Evolutionary conservation across 2,329 filamentous ascomycete species (phyloP).

Genomic region (Apiospora koreana): DNA sequence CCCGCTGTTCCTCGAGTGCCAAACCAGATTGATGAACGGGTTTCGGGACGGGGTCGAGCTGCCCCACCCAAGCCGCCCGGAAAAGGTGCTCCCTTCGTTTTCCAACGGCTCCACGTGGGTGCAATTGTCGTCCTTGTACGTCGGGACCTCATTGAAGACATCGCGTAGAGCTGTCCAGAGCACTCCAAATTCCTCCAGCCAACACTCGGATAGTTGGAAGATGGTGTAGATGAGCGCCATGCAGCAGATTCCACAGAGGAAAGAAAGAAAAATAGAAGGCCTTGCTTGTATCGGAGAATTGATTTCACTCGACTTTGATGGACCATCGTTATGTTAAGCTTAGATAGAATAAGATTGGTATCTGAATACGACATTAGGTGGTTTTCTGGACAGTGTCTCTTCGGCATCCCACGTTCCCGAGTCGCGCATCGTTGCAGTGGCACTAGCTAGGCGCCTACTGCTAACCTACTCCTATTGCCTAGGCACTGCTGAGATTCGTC

Average conservation of each 20-base stretch:
- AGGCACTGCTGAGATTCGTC: neutral
- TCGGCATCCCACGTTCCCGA: neutral
- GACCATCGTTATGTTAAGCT: neutral
- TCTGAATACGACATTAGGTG: neutral
- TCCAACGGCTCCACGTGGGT: constrained; percentile 17
- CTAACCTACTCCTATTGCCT: no score
- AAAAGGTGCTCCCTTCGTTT: constrained; percentile 11
- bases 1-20: constrained; percentile 52
- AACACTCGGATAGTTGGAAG: no score
- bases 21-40: constrained; percentile 48
- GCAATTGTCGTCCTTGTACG: constrained; percentile 48
- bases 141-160: constrained; percentile 24
- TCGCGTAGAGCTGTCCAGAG: neutral
- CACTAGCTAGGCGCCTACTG: neutral
- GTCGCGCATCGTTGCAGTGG: neutral
- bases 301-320: neutral
- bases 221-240: neutral
- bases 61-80: constrained; percentile 36
- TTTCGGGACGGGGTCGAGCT: constrained; percentile 48
- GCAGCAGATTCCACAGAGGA: neutral
- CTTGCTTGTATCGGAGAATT: neutral
- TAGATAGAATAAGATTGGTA: neutral
- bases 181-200: neutral
- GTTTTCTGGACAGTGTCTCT: neutral
- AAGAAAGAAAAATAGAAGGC: neutral